These are phyloP conservation scores for Fusarium cyanostomum DNA, from an alignment of 2,329 filamentous ascomycete species.

Conservation along the genomic window DNA sequence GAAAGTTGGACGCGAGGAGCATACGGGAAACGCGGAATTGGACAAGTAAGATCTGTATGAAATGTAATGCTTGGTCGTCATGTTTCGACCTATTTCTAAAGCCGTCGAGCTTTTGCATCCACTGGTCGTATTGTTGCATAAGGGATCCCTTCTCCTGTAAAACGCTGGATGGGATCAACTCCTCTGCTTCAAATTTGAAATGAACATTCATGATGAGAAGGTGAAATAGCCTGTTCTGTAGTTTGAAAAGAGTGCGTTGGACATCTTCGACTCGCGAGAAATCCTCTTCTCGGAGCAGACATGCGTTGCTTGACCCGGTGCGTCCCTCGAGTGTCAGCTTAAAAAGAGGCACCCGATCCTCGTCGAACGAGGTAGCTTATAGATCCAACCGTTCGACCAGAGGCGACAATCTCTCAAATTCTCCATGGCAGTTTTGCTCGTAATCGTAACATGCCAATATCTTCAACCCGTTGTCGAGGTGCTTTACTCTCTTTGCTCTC, in stretches of 20 bases:
- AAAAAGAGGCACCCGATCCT: slow-evolving; percentile 18
- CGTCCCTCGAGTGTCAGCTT: neutral
- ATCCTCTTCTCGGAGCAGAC: rapidly evolving
- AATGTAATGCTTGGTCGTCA: neutral
- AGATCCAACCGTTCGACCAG: slow-evolving; percentile 23
- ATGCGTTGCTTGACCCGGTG: neutral
- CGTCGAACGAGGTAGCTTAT: slow-evolving; percentile 32
- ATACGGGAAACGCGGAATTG: slow-evolving; percentile 18
- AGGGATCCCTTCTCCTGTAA: slow-evolving; percentile 11
- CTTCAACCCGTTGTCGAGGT: slow-evolving; percentile 3
- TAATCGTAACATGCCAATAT: neutral
- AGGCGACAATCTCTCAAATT: neutral
- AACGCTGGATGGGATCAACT: neutral
- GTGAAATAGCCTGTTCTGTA: slow-evolving; percentile 27
- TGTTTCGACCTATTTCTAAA: neutral
- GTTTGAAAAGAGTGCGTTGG: slow-evolving; percentile 11
- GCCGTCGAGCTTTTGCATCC: neutral
- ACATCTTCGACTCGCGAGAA: slow-evolving; percentile 1
- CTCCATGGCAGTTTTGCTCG: rapidly evolving
- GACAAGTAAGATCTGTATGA: slow-evolving; percentile 5
- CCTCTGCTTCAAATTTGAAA: neutral
- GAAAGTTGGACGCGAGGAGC: slow-evolving; percentile 21
- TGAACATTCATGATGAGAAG: slow-evolving; percentile 5
- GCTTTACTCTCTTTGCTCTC: too few species aligned
- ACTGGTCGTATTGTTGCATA: neutral